These are phyloP conservation scores for Nothopassalora personata DNA, from an alignment of 2,329 filamentous ascomycete species.

Conservation along the genomic window DNA sequence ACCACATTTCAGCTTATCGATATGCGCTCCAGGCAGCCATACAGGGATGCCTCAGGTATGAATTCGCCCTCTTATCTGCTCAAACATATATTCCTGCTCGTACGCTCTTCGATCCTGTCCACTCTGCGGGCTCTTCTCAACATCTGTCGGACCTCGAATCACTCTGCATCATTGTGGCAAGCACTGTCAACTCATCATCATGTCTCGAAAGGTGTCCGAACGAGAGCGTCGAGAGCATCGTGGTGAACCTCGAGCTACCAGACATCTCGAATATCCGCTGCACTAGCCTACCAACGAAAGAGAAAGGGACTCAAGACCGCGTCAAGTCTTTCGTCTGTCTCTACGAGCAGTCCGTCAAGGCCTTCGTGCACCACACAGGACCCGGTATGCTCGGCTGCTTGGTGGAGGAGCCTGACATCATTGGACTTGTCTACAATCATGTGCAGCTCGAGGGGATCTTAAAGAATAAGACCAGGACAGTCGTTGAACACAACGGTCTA, in stretches of 20 bases:
- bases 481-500: neutral
- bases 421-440: conserved; percentile 8
- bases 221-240: conserved; percentile 11
- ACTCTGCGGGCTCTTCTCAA: neutral
- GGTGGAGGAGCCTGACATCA: conserved; percentile 7
- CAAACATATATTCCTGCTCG: neutral
- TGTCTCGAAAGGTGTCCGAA: neutral
- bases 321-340: conserved; percentile 8
- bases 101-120: neutral
- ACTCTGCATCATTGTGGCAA: neutral
- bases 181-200: neutral
- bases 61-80: neutral
- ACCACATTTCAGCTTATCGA: neutral
- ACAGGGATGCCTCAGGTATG: neutral
- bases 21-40: neutral
- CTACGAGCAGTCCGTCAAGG: neutral
- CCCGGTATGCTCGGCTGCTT: conserved; percentile 3
- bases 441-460: conserved; percentile 1
- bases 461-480: neutral
- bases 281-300: conserved; percentile 2
- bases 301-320: conserved; percentile 8
- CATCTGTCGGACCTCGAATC: neutral
- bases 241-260: neutral
- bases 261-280: conserved; percentile 9
- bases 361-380: conserved; percentile 5